phyloP scores from a whole-genome alignment of 441 rosid genomes.

The Sinapis alba region DNA sequence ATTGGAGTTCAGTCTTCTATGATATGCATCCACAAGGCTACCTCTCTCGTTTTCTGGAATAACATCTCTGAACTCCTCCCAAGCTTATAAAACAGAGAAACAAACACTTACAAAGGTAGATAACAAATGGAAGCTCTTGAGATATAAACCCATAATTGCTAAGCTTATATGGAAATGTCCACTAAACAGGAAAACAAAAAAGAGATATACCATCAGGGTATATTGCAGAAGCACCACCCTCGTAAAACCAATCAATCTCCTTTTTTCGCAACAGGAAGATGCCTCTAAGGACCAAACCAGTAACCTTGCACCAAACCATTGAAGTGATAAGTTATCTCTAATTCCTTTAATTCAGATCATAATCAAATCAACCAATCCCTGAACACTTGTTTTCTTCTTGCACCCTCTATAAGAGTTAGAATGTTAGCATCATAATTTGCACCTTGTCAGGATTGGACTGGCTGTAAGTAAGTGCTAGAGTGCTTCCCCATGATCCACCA shows the following conservation, averaged over 20 bases:
- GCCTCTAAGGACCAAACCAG: slow-evolving; percentile 91
- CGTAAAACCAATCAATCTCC: slow-evolving; percentile 97
- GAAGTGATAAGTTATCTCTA: neutral
- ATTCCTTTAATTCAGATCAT: neutral
- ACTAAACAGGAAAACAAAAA: slow-evolving; percentile 4
- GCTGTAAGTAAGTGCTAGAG: slow-evolving; percentile 86
- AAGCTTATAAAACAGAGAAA: slow-evolving; percentile 50
- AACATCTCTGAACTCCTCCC: slow-evolving; percentile 94
- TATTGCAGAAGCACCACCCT: slow-evolving; percentile 95
- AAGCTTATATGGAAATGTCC: neutral
- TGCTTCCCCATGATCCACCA: slow-evolving; percentile 99
- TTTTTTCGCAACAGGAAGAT: slow-evolving; percentile 89
- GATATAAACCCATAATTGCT: neutral
- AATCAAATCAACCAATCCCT: neutral
- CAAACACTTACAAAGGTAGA: slow-evolving; percentile 7
- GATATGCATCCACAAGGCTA: slow-evolving; percentile 68
- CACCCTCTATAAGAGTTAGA: too few species aligned
- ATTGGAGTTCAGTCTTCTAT: slow-evolving; percentile 72
- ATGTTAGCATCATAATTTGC: slow-evolving; percentile 2
- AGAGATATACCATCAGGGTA: slow-evolving; percentile 93
- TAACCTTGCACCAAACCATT: slow-evolving; percentile 51
- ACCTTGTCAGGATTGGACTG: slow-evolving; percentile 90
- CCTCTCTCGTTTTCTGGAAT: slow-evolving; percentile 86
- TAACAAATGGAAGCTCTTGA: neutral
- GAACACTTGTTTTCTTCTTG: neutral